Percentiles rank a stretch among this genome's conserved stretches.
These are phyloP conservation scores for Oryza glumipatula DNA, from an alignment of 176 grass and related monocot species.

Conservation along the genomic window DNA sequence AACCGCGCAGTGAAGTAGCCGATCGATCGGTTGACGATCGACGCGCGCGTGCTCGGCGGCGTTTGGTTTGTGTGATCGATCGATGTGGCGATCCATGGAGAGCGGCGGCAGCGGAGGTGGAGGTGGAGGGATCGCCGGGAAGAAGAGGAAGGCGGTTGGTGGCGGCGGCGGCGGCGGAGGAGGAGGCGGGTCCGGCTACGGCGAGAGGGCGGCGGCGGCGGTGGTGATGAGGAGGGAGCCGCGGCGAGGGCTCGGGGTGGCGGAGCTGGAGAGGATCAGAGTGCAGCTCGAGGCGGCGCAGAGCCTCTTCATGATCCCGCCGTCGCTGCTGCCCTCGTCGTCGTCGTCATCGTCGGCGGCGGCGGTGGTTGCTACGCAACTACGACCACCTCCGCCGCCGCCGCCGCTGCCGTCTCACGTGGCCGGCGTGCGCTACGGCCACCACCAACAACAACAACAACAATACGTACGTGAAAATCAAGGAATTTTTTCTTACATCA, in stretches of 20 bases:
- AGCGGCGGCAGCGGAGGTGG: too few relatives aligned
- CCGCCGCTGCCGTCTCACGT: neutral
- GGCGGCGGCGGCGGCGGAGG: too few relatives aligned
- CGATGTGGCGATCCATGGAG: neutral
- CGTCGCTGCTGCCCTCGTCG: neutral
- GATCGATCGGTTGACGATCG: neutral
- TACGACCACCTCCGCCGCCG: neutral
- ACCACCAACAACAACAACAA: neutral
- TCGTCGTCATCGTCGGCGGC: neutral
- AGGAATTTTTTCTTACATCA: neutral
- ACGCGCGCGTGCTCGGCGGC: too few relatives aligned
- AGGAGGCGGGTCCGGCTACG: neutral
- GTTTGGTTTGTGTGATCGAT: too few relatives aligned
- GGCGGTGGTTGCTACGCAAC: too few relatives aligned
- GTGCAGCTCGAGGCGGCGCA: conserved; percentile 48
- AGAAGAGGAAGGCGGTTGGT: conserved; percentile 31
- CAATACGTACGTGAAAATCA: neutral
- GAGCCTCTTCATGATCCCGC: conserved; percentile 36
- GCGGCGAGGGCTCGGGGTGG: conserved; percentile 49
- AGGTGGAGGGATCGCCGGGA: neutral
- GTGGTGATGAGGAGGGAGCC: conserved; percentile 42
- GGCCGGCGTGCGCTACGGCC: neutral
- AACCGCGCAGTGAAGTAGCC: too few relatives aligned
- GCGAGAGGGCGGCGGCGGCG: neutral
- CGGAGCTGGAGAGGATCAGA: conserved; percentile 53